Percentiles rank a stretch among this genome's conserved stretches.
phyloP scores from a whole-genome alignment of 257 asterid species.

The Ballota nigra region DNA sequence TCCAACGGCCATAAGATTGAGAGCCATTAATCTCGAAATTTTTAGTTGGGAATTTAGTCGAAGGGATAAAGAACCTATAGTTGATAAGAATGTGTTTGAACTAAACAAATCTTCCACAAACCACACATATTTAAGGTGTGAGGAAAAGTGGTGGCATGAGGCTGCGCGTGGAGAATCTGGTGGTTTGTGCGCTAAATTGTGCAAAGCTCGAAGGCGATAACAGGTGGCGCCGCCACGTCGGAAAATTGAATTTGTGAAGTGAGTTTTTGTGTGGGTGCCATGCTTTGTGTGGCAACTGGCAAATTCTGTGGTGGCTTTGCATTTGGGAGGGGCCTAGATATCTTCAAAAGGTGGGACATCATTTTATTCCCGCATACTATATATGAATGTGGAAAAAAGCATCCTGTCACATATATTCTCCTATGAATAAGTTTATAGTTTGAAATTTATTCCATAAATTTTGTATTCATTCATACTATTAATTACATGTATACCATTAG shows the following conservation, averaged over 20 bases:
- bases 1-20: not conserved
- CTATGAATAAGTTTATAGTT: too few relatives aligned
- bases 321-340: not conserved
- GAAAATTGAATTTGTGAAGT: not conserved
- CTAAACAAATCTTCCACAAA: not conserved
- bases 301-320: not conserved
- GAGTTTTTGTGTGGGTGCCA: not conserved
- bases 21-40: not conserved
- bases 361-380: too few relatives aligned
- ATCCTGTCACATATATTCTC: too few relatives aligned
- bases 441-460: too few relatives aligned
- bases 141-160: not conserved
- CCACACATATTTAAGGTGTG: not conserved
- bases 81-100: not conserved
- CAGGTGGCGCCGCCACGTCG: conserved; percentile 19
- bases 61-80: too few relatives aligned
- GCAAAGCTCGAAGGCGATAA: not conserved
- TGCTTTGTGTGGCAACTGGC: not conserved
- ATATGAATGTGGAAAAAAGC: too few relatives aligned
- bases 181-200: not conserved
- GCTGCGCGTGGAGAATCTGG: conserved; percentile 11
- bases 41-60: not conserved
- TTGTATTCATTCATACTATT: too few relatives aligned
- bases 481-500: too few relatives aligned
- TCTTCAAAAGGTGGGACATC: not conserved